Base-by-base conservation (phyloP, 1,139 yeast genomes). In the Yamadazyma atlantica region DNA sequence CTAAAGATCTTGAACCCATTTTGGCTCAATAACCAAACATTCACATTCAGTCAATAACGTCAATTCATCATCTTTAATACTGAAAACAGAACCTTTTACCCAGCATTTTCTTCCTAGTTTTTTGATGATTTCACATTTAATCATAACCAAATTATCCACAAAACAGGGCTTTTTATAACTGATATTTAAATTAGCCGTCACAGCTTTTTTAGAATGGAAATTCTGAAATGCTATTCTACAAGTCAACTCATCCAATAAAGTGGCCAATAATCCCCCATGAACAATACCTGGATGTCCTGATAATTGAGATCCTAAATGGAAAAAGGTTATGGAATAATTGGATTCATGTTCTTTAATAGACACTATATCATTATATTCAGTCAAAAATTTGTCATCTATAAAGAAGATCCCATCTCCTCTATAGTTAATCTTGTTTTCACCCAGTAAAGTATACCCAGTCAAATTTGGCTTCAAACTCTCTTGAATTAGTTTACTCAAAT, bases 231-330 rank as follows among this genome's bases (percentile, higher is more conserved):
- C 80, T 31, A 75, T 62, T 17, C 79, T 59, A 43, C 80, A 77
- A 4, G 79, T 73, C 35, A 70, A 61, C 47, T 77, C 82, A 48
- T 77, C 82, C 34, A 76, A 58, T 19, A 76, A 55, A 0, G 81
- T 74, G 2, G 81, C 81, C 33, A 73, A 57, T 29, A 76, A 60
- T 0, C 82, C 82, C 1, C 82, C 82, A 49, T 76, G 82, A n/a
- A 76, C 67, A 5, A 76, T 72, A 4, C 71, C 71, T 10, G 62
- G 57, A 51, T 77, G 82, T 1, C 80, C 80, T 0, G 77, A 64
- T 16, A 76, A 56, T 40, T 59, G 56, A 8, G 62, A 52, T 1
- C 81, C 82, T 28, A 77, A 53, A 36, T 65, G 69, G 51, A 73
- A 67, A 35, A 75, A 66, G 0, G 78, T 73, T 14, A 58, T 35